Evolutionary conservation across 768 basidiomycete species (phyloP), one percentile per base, ranked within the genome.

Genomic region (Termitomyces sp.): DNA sequence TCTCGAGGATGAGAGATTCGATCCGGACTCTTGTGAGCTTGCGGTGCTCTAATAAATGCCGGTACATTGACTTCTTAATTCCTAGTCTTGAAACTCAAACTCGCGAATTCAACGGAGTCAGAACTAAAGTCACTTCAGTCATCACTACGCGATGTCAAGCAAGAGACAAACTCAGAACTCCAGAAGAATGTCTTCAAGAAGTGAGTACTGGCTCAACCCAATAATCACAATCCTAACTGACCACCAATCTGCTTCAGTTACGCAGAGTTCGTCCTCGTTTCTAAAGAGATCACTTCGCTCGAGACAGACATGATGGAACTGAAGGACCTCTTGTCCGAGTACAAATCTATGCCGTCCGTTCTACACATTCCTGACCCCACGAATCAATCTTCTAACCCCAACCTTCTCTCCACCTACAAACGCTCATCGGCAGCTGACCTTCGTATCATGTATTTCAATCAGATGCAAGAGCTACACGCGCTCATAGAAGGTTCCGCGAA

Each of bases 251-350:
- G 16, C 18, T 33, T 18, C 68, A 98, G 96, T 75, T 98, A 98
- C 70, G 92, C 95, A 50, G 94, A 98, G 72, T 98, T 98, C 71
- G 92, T 99, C 32, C 81, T 90, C 58, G 92, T 99, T 22, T 97
- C 97, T 4, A 98, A 98, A 71, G 97, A 98, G 75, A 96, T 99
- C 57, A 89, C 91, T 32, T 89, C 92, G 1, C 84, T 99, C 32
- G 97, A 99, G 78, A 96, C 95, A 69, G 96, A 98, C 73, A 92
- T 98, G 90, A 83, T 98, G 35, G 96, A 98, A 69, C 85, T 99
- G 72, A 98, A 97, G 73, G 94, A 96, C 58, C 84, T 91, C 7
- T 81, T 98, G 4, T 88, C 91, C 13, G 97, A 99, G 70, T 98
- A 96, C 90, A 95, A 96, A 73, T 87, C 87, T 58, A 94, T 98